phyloP scores from a whole-genome alignment of 805 yeast genomes.

The Myxozyma melibiosi region DNA sequence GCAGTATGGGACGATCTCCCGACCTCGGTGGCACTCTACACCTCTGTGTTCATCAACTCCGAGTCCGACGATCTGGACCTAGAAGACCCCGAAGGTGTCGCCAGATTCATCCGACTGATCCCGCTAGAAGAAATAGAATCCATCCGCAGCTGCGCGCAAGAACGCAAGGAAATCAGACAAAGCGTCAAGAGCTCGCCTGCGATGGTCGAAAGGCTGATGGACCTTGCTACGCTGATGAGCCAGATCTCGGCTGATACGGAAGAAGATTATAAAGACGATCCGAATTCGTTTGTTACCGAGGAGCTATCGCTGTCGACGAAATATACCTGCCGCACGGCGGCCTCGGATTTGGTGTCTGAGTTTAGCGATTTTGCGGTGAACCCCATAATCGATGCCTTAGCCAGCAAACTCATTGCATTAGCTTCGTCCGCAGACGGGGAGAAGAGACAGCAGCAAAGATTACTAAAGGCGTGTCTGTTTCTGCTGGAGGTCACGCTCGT shows the following conservation, averaged over 20 bases:
- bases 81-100: conserved; percentile 27
- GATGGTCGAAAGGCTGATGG: conserved; percentile 8
- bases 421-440: neutral
- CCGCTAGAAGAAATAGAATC: conserved; percentile 28
- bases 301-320: conserved; percentile 69
- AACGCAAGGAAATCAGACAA: conserved; percentile 7
- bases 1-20: conserved; percentile 27
- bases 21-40: conserved; percentile 2
- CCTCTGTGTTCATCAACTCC: conserved; percentile 4
- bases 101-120: conserved; percentile 9
- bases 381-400: neutral
- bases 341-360: conserved; percentile 50
- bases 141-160: conserved; percentile 8
- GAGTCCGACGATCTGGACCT: conserved; percentile 24
- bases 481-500: conserved; percentile 25
- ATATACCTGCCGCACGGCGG: conserved; percentile 59
- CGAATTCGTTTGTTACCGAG: conserved; percentile 69
- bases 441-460: neutral
- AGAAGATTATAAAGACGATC: conserved; percentile 58
- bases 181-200: conserved; percentile 4
- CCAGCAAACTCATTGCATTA: neutral
- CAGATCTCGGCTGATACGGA: conserved; percentile 47
- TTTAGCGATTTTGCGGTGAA: conserved; percentile 9
- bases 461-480: conserved; percentile 20
- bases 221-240: conserved; percentile 45